These are phyloP conservation scores for Rhodotorula diobovata DNA, from an alignment of 768 basidiomycete species.

Conservation along the genomic window DNA sequence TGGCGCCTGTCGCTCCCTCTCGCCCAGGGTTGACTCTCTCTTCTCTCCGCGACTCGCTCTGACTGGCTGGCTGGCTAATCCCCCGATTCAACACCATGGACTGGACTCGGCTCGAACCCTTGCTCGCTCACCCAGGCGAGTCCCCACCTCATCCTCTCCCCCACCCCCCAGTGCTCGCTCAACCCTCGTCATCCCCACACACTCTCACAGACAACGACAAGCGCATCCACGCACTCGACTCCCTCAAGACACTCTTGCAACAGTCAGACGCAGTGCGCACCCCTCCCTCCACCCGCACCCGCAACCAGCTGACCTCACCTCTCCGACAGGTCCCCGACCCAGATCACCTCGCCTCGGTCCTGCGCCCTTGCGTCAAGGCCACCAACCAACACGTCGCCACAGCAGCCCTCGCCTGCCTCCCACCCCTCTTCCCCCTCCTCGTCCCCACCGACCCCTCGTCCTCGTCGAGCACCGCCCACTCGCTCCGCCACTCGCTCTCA, in stretches of 20 bases:
- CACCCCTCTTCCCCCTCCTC: constrained; percentile 49
- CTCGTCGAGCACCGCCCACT: constrained; percentile 48
- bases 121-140: constrained; percentile 11
- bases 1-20: no score
- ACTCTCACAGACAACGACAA: constrained; percentile 29
- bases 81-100: background rate
- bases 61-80: background rate
- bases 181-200: background rate
- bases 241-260: background rate
- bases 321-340: constrained; percentile 62
- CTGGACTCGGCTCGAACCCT: background rate
- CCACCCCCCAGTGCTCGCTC: background rate
- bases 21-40: background rate
- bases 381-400: constrained; percentile 76
- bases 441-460: constrained; percentile 56
- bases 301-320: constrained; percentile 3
- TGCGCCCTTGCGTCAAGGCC: constrained; percentile 71
- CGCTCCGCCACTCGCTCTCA: constrained; percentile 62
- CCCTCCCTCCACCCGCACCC: background rate
- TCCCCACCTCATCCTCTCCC: no score
- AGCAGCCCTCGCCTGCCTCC: constrained; percentile 66
- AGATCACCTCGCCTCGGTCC: constrained; percentile 62
- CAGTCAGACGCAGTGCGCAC: background rate
- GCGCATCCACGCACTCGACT: constrained; percentile 12
- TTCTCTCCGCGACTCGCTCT: background rate